Base-by-base conservation (phyloP, 2,329 filamentous ascomycete species). In the Parafenestella ontariensis region DNA sequence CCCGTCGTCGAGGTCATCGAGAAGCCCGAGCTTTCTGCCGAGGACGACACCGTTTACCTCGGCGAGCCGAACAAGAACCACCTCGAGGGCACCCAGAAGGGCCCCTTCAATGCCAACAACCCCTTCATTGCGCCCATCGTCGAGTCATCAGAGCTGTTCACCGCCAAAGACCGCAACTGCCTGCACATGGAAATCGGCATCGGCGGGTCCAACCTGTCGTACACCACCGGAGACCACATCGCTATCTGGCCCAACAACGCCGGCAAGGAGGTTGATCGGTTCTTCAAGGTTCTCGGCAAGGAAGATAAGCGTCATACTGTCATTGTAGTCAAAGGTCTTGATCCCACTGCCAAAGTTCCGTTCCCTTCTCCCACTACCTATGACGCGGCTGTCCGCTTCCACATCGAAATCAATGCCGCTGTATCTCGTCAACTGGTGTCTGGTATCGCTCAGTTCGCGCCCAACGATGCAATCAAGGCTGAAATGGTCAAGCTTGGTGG, bases 311-410 rank as follows among this genome's bases (percentile, higher is more conserved):
- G 89, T 56, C 80, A 96, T 77, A 83, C 83, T 1, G 94, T 98
- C 52, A 88, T 99, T 76, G 87, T 85, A 60, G 88, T 99, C 76
- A 97, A 96, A 81, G 88, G 91, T 54, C 86, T 97, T 36, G 96
- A 99, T 77, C 88, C 93, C 39, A 98, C 95, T 8, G 92, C 95
- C 65, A 98, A 97, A 81, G 92, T 99, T 41, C 95, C 95, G 7
- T 98, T 99, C 82, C 96, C 96, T 17, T 93, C 93, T 5, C 95
- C 95, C 6, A 98, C 95, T 15, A 99, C 95, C 2, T 98, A 94
- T 78, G 94, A 98, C 78, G 90, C 94, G 53, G 92, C 94, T 61
- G 82, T 91, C 55, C 91, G 95, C 65, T 99, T 97, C 79, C 94
- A 99, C 78, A 89, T 99, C 82, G 96, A 99, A 79, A 95, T 97